Percentiles rank a stretch among this genome's conserved stretches.
phyloP scores from a whole-genome alignment of 192 early-diverging fungal species.

The Mortierella hygrophila region DNA sequence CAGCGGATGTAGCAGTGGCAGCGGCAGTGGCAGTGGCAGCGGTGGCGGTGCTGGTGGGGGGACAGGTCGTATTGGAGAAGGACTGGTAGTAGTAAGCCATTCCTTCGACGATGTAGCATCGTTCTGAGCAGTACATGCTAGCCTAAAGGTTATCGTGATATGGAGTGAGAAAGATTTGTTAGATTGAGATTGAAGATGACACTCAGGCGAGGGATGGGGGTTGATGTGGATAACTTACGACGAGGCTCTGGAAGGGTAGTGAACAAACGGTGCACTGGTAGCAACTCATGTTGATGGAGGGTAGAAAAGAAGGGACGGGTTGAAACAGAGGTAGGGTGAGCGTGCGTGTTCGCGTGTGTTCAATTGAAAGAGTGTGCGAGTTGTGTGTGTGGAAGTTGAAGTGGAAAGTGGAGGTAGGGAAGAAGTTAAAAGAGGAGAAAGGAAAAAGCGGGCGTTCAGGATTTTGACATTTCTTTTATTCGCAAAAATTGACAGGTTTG shows the following conservation, averaged over 20 bases:
- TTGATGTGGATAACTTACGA: background rate
- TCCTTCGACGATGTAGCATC: slow-evolving; percentile 11
- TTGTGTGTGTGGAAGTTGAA: background rate
- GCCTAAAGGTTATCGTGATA: background rate
- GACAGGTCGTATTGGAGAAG: background rate
- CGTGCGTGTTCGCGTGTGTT: background rate
- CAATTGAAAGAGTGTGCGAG: background rate
- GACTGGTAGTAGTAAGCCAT: slow-evolving; percentile 8
- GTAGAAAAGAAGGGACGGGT: background rate
- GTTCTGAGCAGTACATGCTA: slow-evolving; percentile 18
- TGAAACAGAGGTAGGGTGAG: background rate
- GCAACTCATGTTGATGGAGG: background rate
- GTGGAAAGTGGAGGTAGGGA: background rate
- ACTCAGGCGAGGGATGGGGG: background rate
- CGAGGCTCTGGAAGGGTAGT: background rate
- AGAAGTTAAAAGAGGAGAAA: slow-evolving; percentile 1
- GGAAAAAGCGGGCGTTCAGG: background rate
- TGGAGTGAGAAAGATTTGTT: background rate
- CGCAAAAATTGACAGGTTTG: slow-evolving; percentile 1
- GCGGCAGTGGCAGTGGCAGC: background rate
- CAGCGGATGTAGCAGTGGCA: background rate
- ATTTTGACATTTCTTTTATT: background rate
- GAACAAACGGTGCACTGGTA: background rate
- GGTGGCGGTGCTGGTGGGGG: slow-evolving; percentile 1
- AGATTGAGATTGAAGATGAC: background rate